Evolutionary conservation across 2,329 filamentous ascomycete species (phyloP), one percentile per base, ranked within the genome.

Genomic region (Madurella mycetomatis): DNA sequence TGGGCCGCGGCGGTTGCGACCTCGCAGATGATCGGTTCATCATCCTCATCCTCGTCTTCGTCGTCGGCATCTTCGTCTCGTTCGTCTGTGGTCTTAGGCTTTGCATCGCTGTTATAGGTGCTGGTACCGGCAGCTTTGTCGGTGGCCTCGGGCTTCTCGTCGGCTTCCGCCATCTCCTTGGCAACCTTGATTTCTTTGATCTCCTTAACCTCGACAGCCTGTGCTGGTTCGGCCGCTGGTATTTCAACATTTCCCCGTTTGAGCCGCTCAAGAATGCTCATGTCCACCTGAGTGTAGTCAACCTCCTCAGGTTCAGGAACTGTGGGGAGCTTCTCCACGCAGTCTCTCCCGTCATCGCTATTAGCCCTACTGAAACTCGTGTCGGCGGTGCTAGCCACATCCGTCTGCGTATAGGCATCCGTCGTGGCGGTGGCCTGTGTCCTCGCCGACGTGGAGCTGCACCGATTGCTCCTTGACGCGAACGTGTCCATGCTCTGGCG

Each of bases 361-460:
- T 76, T 76, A 16, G 74, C 75, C 3, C 74, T 76, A 69, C 74
- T 85, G 50, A 76, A 82, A 18, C 74, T 81, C 54, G 75, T 84
- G 62, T 73, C 76, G 51, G 80, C 77, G 56, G 73, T 84, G 81
- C 63, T 69, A 74, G 62, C 71, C 67, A 73, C 72, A 39, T 79
- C 78, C 16, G 83, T 86, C 69, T 87, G 86, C 1, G 83, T 86
- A 40, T 76, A 81, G 25, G 85, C 83, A 59, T 86, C 84, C 9
- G 87, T 94, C 68, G 87, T 82, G 25, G 85, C 84, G 17, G 81
- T 87, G 59, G 83, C 80, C 64, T 87, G 85, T 16, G 84, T 87
- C 65, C 79, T 84, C 16, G 81, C 80, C 1, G 86, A 86, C 75
- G 90, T 89, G 61, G 83, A 90, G 69, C 90, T 95, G 60, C 82